A percentile compares a stretch with the other conserved stretches of the same genome.
These are phyloP conservation scores for Aspergillus olivimuriae DNA, from an alignment of 495 filamentous ascomycete genomes.

Conservation along the genomic window DNA sequence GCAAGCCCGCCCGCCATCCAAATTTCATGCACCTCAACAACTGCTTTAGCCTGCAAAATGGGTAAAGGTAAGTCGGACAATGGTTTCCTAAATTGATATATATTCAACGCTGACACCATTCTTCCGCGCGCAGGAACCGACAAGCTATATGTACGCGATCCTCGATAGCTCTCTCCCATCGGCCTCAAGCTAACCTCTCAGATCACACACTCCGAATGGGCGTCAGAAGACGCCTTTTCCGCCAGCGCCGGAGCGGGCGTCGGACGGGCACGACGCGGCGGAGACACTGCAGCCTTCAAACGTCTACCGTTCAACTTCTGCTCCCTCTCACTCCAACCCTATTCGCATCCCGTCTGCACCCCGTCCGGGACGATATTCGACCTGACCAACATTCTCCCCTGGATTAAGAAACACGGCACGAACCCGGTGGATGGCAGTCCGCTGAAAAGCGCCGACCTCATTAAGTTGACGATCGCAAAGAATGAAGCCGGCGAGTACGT, in stretches of 20 bases:
- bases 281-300: conserved; percentile 63
- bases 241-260: conserved; percentile 69
- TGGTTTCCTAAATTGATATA: too few species aligned
- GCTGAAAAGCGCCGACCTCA: conserved; percentile 72
- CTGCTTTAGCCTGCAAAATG: too few species aligned
- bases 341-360: conserved; percentile 80
- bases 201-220: conserved; percentile 96
- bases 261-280: conserved; percentile 36
- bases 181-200: conserved; percentile 17
- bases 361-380: conserved; percentile 75
- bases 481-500: conserved; percentile 92
- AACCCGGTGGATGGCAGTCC: conserved; percentile 83
- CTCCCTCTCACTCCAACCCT: conserved; percentile 89
- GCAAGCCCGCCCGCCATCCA: too few species aligned
- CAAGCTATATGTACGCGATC: conserved; percentile 63
- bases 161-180: not conserved
- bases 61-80: too few species aligned
- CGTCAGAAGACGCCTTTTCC: conserved; percentile 78
- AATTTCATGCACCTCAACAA: too few species aligned
- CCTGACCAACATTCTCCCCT: conserved; percentile 77
- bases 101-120: too few species aligned
- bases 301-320: conserved; percentile 97
- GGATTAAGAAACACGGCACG: conserved; percentile 87
- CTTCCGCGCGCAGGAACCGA: conserved; percentile 62
- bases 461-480: conserved; percentile 85